Base-by-base conservation (phyloP, 1,284 basidiomycete species). In the Irpex sp. region DNA sequence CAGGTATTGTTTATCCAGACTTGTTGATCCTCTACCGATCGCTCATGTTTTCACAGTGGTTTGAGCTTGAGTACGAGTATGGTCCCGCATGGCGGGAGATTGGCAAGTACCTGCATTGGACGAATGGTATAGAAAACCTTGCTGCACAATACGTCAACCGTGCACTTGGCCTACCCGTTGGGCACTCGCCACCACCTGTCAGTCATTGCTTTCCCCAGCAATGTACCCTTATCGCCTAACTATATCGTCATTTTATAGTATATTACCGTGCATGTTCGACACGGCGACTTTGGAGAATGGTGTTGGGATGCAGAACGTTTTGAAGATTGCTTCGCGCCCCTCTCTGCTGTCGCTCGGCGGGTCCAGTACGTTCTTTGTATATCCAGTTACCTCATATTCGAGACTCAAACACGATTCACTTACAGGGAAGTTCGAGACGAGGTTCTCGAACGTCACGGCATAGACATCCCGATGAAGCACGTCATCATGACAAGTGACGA, bases 401-500 rank as follows among this genome's bases (percentile, higher is more conserved):
- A 3, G 21, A 40, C n/a, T 13, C 54, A 11, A 9, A 36, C 7
- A 11, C 5, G 8, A 15, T 44, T 44, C 15, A 44, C 54, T 11
- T 17, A 34, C 61, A 74, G 81, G 17, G 87, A 90, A 70, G 81
- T 91, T 2, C 83, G 86, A 66, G 77, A 79, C 3, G 83, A 86
- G 65, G 73, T 89, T 34, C 70, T 75, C 49, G 73, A 78, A 61
- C 78, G 77, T 52, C 82, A 83, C 66, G 84, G 84, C 0, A 72
- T 86, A 17, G 73, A 72, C 11, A 80, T 85, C 15, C 74, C 73
- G 17, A 65, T 69, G 64, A 74, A 82, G 9, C 79, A 84, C 67
- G 85, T 92, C 51, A 79, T 92, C 63, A 82, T 92, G 78, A 90
- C 88, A 8, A 89, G 87, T 65, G 90, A 92, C 70, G 90, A 92